phyloP scores from a whole-genome alignment of 1,284 basidiomycete species.

The Tranzscheliella williamsii region DNA sequence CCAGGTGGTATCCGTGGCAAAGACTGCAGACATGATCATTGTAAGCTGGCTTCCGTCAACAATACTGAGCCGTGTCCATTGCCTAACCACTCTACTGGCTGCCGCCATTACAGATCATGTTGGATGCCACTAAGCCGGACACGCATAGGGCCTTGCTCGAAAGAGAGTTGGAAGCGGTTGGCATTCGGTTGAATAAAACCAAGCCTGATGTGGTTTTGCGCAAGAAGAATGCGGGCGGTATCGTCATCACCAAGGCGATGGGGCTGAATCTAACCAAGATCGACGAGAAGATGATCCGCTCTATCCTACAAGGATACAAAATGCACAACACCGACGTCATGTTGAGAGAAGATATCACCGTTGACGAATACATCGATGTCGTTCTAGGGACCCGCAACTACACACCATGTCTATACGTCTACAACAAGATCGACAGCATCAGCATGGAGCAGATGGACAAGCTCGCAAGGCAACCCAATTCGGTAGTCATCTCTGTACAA shows the following conservation, averaged over 20 bases:
- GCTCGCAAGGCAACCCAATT: constrained; percentile 81
- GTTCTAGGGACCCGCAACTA: constrained; percentile 89
- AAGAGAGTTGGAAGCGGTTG: constrained; percentile 91
- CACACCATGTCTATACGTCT: constrained; percentile 86
- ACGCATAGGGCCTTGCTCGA: constrained; percentile 87
- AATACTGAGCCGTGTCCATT: neutral
- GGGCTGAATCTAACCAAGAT: constrained; percentile 86
- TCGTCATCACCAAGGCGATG: constrained; percentile 65
- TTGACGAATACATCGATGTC: constrained; percentile 96
- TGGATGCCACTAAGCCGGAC: constrained; percentile 96
- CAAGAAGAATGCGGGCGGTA: constrained; percentile 83
- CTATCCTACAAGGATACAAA: constrained; percentile 70
- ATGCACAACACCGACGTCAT: constrained; percentile 57
- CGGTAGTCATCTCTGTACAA: constrained; percentile 92
- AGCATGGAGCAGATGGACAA: constrained; percentile 73
- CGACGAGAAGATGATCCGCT: constrained; percentile 90
- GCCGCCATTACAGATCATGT: constrained; percentile 67
- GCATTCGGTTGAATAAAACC: constrained; percentile 86
- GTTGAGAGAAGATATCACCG: constrained; percentile 69
- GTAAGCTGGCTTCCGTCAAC: constrained; percentile 6
- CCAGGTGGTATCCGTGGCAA: constrained; percentile 79
- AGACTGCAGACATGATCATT: constrained; percentile 89
- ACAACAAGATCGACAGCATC: constrained; percentile 69
- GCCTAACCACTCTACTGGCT: neutral
- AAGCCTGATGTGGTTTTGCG: constrained; percentile 66